Conservation (phyloP, 257 asterid genomes). For the Rehmannia glutinosa region DNA sequence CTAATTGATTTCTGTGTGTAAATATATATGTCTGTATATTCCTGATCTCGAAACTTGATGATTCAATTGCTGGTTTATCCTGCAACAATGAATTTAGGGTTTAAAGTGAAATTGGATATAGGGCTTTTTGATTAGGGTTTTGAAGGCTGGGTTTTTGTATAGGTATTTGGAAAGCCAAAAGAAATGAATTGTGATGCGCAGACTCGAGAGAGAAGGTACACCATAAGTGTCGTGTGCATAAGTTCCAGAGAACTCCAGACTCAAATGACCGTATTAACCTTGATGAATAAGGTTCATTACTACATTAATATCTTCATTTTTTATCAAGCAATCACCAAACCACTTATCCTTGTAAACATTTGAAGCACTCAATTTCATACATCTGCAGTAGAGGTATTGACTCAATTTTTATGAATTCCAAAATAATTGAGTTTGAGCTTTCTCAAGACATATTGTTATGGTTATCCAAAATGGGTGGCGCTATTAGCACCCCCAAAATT, state of each 20-base stretch:
- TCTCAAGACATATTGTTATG: too few species aligned
- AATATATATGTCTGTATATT: not conserved
- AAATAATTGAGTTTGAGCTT: too few species aligned
- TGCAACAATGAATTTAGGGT: slow-evolving; percentile 3
- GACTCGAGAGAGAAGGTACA: slow-evolving; percentile 33
- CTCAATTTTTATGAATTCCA: too few species aligned
- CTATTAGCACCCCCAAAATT: too few species aligned
- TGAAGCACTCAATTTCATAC: too few species aligned
- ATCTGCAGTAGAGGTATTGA: too few species aligned
- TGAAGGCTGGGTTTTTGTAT: slow-evolving; percentile 23
- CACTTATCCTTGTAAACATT: too few species aligned
- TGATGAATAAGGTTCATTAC: not conserved
- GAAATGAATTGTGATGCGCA: slow-evolving; percentile 17
- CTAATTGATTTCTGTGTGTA: not conserved
- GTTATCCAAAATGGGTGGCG: too few species aligned
- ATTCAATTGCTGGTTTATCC: not conserved
- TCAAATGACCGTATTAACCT: slow-evolving; percentile 14
- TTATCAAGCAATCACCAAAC: too few species aligned
- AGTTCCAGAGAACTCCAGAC: slow-evolving; percentile 12
- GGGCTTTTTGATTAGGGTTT: slow-evolving; percentile 23
- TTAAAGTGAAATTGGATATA: not conserved
- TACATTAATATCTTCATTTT: too few species aligned
- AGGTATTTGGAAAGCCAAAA: not conserved
- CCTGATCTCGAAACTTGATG: not conserved
- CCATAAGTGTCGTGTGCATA: slow-evolving; percentile 15